These are phyloP conservation scores for Globisporangium cystogenes DNA, from an alignment of 352 stramenopile genomes.

Conservation along the genomic window DNA sequence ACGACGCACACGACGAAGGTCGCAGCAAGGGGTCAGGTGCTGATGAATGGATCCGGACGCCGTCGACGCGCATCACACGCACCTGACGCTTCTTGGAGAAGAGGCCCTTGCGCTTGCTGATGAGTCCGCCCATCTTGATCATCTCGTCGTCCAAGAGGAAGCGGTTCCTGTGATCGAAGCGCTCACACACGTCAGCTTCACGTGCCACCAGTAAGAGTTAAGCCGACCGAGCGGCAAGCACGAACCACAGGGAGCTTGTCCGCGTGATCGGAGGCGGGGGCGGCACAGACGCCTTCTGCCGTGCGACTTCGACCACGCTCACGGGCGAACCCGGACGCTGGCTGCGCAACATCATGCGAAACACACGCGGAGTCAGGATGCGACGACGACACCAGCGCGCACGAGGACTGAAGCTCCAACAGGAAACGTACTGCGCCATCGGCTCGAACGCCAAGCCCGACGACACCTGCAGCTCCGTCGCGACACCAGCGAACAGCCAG, in stretches of 20 bases:
- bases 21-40: background rate
- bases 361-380: background rate
- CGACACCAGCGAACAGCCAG: slow-evolving; percentile 84
- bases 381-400: background rate
- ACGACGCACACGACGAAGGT: background rate
- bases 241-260: slow-evolving; percentile 71
- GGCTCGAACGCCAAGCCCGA: slow-evolving; percentile 71
- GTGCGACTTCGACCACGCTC: slow-evolving; percentile 73
- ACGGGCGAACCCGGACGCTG: slow-evolving; percentile 29
- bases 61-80: background rate
- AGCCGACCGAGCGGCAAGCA: background rate
- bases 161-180: slow-evolving; percentile 37
- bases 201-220: background rate
- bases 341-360: slow-evolving; percentile 10
- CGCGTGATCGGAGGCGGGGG: slow-evolving; percentile 49
- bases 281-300: slow-evolving; percentile 65
- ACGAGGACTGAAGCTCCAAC: background rate
- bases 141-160: slow-evolving; percentile 86
- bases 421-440: slow-evolving; percentile 42
- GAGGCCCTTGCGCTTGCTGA: slow-evolving; percentile 86
- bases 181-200: background rate
- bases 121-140: slow-evolving; percentile 81
- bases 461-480: slow-evolving; percentile 83
- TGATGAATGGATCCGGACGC: background rate
- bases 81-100: slow-evolving; percentile 87